phyloP scores from a whole-genome alignment of 2,329 filamentous ascomycete genomes.

The Nemania abortiva region DNA sequence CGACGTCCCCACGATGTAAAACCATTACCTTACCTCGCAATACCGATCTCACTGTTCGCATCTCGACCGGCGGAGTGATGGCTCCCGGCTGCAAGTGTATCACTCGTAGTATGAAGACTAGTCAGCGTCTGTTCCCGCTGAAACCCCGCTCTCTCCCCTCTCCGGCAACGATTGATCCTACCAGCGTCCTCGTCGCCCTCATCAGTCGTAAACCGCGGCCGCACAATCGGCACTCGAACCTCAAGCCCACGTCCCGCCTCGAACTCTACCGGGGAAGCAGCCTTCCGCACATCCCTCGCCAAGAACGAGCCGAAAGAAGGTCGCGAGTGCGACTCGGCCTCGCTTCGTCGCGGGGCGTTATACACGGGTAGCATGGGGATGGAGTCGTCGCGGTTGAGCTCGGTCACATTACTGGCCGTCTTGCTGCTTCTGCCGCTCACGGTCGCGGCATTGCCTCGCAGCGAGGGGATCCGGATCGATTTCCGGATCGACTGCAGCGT shows the following conservation, averaged over 20 bases:
- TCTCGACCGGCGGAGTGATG: background rate
- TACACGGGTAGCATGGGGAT: constrained; percentile 31
- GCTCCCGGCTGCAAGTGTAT: constrained; percentile 4
- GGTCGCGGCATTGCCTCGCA: constrained; percentile 5
- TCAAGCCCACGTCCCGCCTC: background rate
- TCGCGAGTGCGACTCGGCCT: background rate
- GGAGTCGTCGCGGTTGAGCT: constrained; percentile 7
- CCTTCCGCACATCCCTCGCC: background rate
- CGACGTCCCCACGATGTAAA: background rate
- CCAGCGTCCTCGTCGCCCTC: background rate
- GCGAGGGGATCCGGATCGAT: constrained; percentile 32
- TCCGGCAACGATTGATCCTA: background rate
- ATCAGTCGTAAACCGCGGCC: background rate
- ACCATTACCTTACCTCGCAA: constrained; percentile 18
- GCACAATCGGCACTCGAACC: constrained; percentile 20
- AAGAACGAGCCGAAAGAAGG: background rate
- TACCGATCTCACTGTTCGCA: background rate
- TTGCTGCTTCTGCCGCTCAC: constrained; percentile 26
- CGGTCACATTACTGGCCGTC: constrained; percentile 11
- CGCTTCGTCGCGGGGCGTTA: background rate
- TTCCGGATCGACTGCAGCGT: constrained; percentile 32
- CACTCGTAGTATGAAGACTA: constrained; percentile 26
- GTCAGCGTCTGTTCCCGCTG: constrained; percentile 20
- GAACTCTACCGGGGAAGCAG: background rate
- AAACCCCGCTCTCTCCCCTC: background rate